A percentile compares a stretch with the other conserved stretches of the same genome.
Conservation (phyloP, 2,329 filamentous ascomycete genomes). For the Alternaria tenuissima region DNA sequence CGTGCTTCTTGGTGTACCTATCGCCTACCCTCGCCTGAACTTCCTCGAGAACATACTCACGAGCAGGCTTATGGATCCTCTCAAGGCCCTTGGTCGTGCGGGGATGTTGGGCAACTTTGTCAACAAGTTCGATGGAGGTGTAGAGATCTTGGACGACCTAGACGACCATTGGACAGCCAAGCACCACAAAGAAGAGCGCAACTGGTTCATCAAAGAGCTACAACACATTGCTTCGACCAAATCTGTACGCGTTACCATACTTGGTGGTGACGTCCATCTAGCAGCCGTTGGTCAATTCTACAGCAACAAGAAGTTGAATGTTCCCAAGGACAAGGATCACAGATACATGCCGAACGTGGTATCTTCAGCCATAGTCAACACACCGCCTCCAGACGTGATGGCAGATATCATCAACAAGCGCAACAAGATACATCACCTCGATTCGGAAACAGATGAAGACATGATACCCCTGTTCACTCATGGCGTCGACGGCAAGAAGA, state of each 20-base stretch:
- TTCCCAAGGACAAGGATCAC: constrained; percentile 90
- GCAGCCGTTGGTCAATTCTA: constrained; percentile 95
- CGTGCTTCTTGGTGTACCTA: constrained; percentile 79
- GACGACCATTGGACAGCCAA: constrained; percentile 99
- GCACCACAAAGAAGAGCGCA: constrained; percentile 90
- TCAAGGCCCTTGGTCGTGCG: constrained; percentile 85
- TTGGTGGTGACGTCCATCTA: constrained; percentile 93
- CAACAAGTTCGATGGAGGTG: constrained; percentile 89
- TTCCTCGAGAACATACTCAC: constrained; percentile 76
- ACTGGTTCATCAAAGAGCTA: constrained; percentile 85
- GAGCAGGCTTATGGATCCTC: constrained; percentile 83
- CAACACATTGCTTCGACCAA: constrained; percentile 94
- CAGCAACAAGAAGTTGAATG: constrained; percentile 76
- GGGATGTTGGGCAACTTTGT: constrained; percentile 81
- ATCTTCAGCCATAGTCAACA: constrained; percentile 93
- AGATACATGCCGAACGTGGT: constrained; percentile 97
- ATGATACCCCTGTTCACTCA: constrained; percentile 94
- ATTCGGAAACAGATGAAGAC: constrained; percentile 82
- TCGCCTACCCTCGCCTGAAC: constrained; percentile 57
- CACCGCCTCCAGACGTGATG: constrained; percentile 85
- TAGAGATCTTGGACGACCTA: constrained; percentile 89
- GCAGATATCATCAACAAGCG: constrained; percentile 93
- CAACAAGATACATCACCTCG: constrained; percentile 76
- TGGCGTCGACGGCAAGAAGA: constrained; percentile 85
- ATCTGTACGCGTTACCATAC: constrained; percentile 87